These are phyloP conservation scores for Trichoderma lentiforme DNA, from an alignment of 2,329 filamentous ascomycete species.

Conservation along the genomic window DNA sequence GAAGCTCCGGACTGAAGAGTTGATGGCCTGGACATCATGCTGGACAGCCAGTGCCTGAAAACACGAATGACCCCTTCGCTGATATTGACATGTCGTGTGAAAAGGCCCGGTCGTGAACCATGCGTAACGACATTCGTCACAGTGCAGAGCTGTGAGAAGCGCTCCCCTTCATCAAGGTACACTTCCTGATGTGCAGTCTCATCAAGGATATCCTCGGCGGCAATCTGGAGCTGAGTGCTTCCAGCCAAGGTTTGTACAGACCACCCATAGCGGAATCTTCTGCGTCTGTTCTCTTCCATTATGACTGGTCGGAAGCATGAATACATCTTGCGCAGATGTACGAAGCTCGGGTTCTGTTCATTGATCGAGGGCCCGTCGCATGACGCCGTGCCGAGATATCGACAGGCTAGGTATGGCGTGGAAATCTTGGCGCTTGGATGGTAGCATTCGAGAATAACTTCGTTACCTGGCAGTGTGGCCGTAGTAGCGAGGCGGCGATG, in stretches of 20 bases:
- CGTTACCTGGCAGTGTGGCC: constrained; percentile 39
- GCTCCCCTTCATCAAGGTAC: constrained; percentile 64
- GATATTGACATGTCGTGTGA: constrained; percentile 62
- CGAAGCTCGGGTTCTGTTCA: constrained; percentile 25
- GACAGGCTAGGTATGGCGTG: constrained; percentile 65
- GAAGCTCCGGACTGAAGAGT: not conserved
- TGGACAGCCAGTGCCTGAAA: constrained; percentile 68
- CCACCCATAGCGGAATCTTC: constrained; percentile 26
- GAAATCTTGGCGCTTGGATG: constrained; percentile 67
- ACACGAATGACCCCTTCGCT: constrained; percentile 67
- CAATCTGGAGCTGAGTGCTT: not conserved
- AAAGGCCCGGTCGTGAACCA: constrained; percentile 57
- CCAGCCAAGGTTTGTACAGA: not conserved
- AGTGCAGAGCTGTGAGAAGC: constrained; percentile 72
- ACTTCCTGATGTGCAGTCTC: constrained; percentile 37
- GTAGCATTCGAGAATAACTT: constrained; percentile 74
- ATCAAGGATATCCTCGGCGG: constrained; percentile 7
- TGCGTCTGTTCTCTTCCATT: constrained; percentile 48
- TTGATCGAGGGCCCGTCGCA: constrained; percentile 17
- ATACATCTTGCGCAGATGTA: constrained; percentile 57
- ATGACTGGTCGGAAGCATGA: constrained; percentile 66
- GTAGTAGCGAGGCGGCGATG: constrained; percentile 56
- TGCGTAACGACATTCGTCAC: constrained; percentile 66
- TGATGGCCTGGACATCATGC: constrained; percentile 28
- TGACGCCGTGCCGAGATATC: constrained; percentile 57